Base-by-base conservation (phyloP, 1,284 basidiomycete genomes). In the Athelia psychrophila region DNA sequence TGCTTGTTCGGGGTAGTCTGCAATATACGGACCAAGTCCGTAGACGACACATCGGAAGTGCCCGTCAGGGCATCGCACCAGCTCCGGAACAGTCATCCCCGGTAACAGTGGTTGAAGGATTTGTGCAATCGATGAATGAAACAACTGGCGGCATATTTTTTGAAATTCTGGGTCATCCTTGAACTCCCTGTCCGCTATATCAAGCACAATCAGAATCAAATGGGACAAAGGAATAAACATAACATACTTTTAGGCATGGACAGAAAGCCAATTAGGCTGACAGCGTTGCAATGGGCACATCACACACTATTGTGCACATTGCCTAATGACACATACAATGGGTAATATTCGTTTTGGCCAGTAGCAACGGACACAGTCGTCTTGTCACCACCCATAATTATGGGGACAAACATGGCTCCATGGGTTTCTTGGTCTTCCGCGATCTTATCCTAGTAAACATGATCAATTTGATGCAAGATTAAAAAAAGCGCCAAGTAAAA, bases 381-480 rank as follows among this genome's bases (percentile, higher is more conserved):
- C 52, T 73, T 73, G 55, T 73, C 63, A 38, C 67, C 68, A 0
- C 69, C 66, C 0, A 70, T 54, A 13, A 74, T 67, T 12, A 70
- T 51, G 0, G 68, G 65, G n/a, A 64, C 56, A 44, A 70, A 68
- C 40, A 63, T 63, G 0, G 62, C 52, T 3, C 70, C 69, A 46
- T 65, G 54, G 2, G 51, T 64, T 1, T 32, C n/a, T 6, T 35
- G 32, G 42, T 69, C 62, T 38, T 58, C 35, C 0, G 58, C 50
- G 30, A 70, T 60, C 2, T 38, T 57, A 52, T 68, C 56, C 64
- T 66, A 49, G 2, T 20, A 30, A 42, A 12, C 9, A n/a, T 33
- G 20, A 12, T 36, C 6, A 5, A 24, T 9, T 6, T 42, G 10
- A 20, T 27, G 49, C 16, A 19, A 10, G 16, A 6, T 35, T 45